Percentiles rank a stretch among this genome's conserved stretches.
Conservation (phyloP, 1,284 basidiomycete species). For the Malassezia cuniculi region DNA sequence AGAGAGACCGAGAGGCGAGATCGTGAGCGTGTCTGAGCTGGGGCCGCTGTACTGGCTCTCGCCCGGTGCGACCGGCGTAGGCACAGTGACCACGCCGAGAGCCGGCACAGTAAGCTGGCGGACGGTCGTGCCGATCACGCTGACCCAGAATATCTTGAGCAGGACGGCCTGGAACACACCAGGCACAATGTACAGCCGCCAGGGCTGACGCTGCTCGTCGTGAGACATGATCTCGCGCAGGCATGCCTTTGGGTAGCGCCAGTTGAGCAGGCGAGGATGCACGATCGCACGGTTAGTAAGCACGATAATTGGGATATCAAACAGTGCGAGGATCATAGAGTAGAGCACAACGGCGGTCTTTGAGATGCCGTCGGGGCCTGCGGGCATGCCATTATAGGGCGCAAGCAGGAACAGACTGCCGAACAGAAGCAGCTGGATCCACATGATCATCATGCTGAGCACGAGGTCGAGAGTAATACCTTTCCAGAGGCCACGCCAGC, state of each 20-base stretch:
- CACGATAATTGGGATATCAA: conserved; percentile 27
- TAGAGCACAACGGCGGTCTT: neutral
- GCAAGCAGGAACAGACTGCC: conserved; percentile 32
- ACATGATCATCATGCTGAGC: conserved; percentile 2
- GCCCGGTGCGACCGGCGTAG: conserved; percentile 18
- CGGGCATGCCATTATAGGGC: conserved; percentile 28
- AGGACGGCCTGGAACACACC: conserved; percentile 29
- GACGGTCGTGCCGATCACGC: conserved; percentile 23
- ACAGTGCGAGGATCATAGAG: conserved; percentile 12
- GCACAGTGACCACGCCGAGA: conserved; percentile 20
- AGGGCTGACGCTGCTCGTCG: conserved; percentile 31
- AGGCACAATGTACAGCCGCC: conserved; percentile 33
- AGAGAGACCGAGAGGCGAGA: conserved; percentile 23
- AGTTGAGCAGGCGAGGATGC: conserved; percentile 27
- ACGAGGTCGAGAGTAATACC: conserved; percentile 18
- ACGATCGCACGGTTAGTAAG: too few relatives aligned
- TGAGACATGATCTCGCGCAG: conserved; percentile 31
- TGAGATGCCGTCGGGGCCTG: too few relatives aligned
- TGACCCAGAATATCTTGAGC: conserved; percentile 30
- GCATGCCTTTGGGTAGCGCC: conserved; percentile 17
- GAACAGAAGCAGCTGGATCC: too few relatives aligned
- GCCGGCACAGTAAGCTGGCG: conserved; percentile 30
- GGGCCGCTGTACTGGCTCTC: conserved; percentile 29
- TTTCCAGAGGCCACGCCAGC: conserved; percentile 39
- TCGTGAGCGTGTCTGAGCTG: conserved; percentile 20